Evolutionary conservation across 257 asterid genomes (phyloP).

Genomic region (Ajuga chamaepitys): DNA sequence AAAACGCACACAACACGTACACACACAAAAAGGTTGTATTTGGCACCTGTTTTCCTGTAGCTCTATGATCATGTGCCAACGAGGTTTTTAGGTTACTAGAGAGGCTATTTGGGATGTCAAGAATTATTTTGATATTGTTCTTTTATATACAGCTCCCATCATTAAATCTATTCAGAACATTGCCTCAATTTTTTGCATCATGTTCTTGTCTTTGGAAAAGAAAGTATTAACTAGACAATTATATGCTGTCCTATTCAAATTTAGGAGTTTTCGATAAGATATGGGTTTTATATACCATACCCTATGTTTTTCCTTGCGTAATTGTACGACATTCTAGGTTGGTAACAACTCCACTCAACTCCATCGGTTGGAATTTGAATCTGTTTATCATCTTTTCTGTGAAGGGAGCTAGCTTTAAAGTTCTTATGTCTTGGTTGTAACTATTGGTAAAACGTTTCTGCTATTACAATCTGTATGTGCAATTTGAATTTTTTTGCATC

Average conservation of each 20-base stretch:
- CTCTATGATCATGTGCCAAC: neutral
- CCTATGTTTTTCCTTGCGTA: no score
- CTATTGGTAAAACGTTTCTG: neutral
- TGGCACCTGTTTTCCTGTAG: neutral
- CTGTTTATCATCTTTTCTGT: neutral
- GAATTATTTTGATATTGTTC: neutral
- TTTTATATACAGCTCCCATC: neutral
- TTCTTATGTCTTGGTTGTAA: neutral
- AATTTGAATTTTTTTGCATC: neutral
- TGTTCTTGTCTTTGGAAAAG: neutral
- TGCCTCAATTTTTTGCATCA: neutral
- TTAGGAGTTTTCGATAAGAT: neutral
- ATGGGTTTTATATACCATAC: no score
- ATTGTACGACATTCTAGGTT: neutral
- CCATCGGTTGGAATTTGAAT: neutral
- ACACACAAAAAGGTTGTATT: no score
- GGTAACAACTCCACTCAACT: neutral
- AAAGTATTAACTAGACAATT: neutral
- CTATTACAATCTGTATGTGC: constrained; percentile 2
- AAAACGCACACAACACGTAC: no score
- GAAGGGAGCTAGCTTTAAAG: neutral
- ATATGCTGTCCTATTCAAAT: neutral
- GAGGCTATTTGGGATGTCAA: neutral
- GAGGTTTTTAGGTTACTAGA: neutral
- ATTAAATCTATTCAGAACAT: neutral